Base-by-base conservation (phyloP, 352 stramenopile species). In the Globisporangium okanoganense region DNA sequence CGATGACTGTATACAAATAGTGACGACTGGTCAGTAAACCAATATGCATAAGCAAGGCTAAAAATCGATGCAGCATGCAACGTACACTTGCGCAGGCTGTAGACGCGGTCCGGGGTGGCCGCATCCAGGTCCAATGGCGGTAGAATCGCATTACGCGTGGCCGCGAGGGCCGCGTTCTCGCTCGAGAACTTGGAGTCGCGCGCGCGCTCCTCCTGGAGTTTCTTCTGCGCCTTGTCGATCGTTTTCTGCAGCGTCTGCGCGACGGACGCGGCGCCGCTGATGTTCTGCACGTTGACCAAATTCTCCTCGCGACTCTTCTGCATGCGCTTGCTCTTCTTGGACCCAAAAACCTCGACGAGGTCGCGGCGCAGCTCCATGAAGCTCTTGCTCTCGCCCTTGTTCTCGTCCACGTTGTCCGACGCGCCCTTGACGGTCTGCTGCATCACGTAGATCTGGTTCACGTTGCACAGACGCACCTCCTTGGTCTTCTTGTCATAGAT, bases 381-480 rank as follows among this genome's bases (percentile, higher is more conserved):
- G 65, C 57, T 85, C 69, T 87, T 87, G 65, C 62, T 67, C 1
- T 81, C 69, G 62, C 75, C 78, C 40, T 72, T 72, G 61, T 86
- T 79, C 57, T 88, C 79, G 60, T 90, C 74, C 41, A 88, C 70
- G 31, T 90, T 85, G 58, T 91, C 79, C 10, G 67, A 76, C 16
- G 71, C 68, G 50, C 82, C 82, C 67, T 92, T 92, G 43, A 92
- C 75, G 18, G 67, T 84, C 61, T 94, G 85, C 58, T 94, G 85
- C 82, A 94, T 88, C 51, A 94, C 82, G 71, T 94, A 94, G 57
- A 94, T 66, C 73, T 94, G 85, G 38, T 76, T 64, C 24, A 94
- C 76, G 69, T 92, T 90, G 73, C 75, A 89, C 31, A 94, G 59
- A 29, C 82, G 79, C 44, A 94, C 85, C 36, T 87, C 75, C 50